Conservation (phyloP, 2,329 filamentous ascomycete species). For the Cryphonectria naterciae region DNA sequence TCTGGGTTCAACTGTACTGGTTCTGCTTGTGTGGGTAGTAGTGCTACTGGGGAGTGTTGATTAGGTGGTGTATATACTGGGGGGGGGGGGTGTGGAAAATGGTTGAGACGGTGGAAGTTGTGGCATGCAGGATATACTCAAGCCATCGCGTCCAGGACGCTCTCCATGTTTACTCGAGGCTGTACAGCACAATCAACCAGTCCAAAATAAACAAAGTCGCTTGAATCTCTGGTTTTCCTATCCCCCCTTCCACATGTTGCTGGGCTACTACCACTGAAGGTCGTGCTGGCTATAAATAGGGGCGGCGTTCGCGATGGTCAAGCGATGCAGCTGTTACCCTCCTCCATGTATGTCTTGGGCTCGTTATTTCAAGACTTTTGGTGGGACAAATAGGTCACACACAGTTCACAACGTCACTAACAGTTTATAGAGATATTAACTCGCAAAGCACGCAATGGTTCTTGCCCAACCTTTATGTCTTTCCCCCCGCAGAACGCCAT, state of each 20-base stretch:
- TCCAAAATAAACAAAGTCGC: background rate
- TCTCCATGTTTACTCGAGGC: no score
- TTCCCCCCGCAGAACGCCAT: background rate
- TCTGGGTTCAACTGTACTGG: conserved; percentile 25
- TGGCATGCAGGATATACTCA: background rate
- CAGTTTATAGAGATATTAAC: background rate
- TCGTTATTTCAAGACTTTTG: background rate
- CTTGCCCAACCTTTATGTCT: background rate
- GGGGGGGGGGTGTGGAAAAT: background rate
- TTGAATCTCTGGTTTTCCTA: no score
- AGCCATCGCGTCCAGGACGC: background rate
- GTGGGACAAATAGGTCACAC: background rate
- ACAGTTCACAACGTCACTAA: background rate
- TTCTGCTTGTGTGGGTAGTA: conserved; percentile 13
- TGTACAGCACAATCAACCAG: background rate
- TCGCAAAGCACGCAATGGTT: background rate
- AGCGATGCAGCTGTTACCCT: background rate
- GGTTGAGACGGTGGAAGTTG: background rate
- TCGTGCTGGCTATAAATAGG: background rate
- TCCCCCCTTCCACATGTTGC: background rate
- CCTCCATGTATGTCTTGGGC: background rate
- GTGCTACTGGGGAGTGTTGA: conserved; percentile 12
- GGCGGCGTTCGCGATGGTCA: background rate
- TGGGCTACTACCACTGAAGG: background rate
- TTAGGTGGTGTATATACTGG: background rate